Percentiles rank a stretch among this genome's conserved stretches.
phyloP scores from a whole-genome alignment of 2,329 filamentous ascomycete genomes.

The Hysterium pulicare region DNA sequence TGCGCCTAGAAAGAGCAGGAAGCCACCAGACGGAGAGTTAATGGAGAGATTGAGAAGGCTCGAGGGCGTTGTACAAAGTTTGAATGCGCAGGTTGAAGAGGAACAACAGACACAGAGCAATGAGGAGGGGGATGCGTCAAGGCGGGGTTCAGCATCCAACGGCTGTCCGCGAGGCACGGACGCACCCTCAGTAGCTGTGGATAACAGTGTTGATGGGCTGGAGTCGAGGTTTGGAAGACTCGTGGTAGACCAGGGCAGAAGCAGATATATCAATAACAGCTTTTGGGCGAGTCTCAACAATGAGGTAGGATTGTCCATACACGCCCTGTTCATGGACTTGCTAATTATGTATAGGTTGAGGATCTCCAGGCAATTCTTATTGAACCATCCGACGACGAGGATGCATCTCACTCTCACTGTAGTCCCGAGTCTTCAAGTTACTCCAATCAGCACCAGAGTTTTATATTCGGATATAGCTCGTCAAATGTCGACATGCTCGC shows the following conservation, averaged over 20 bases:
- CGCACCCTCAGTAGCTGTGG: constrained; percentile 20
- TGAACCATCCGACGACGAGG: constrained; percentile 61
- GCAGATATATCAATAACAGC: constrained; percentile 70
- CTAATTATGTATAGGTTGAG: constrained; percentile 47
- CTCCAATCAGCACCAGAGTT: constrained; percentile 62
- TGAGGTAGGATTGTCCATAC: constrained; percentile 51
- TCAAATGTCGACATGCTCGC: constrained; percentile 63
- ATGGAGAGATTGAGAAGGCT: constrained; percentile 69
- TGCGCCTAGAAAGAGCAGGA: constrained; percentile 65
- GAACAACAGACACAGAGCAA: constrained; percentile 9
- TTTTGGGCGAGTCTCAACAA: constrained; percentile 76
- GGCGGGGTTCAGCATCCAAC: constrained; percentile 10
- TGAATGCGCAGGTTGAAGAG: constrained; percentile 45
- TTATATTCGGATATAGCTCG: constrained; percentile 70
- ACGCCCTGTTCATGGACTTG: background rate
- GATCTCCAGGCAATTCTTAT: constrained; percentile 62
- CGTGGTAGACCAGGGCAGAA: constrained; percentile 67
- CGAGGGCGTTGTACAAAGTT: constrained; percentile 67
- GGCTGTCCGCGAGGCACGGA: constrained; percentile 3
- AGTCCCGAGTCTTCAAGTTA: constrained; percentile 34
- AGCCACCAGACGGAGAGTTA: constrained; percentile 67
- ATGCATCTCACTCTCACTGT: constrained; percentile 46
- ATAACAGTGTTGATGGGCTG: constrained; percentile 34
- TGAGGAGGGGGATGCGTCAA: background rate
- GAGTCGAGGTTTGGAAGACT: constrained; percentile 63